Evolutionary conservation across 306 rosid genomes (phyloP), one percentile per base, ranked within the genome.

Genomic region (Medicago arabica): DNA sequence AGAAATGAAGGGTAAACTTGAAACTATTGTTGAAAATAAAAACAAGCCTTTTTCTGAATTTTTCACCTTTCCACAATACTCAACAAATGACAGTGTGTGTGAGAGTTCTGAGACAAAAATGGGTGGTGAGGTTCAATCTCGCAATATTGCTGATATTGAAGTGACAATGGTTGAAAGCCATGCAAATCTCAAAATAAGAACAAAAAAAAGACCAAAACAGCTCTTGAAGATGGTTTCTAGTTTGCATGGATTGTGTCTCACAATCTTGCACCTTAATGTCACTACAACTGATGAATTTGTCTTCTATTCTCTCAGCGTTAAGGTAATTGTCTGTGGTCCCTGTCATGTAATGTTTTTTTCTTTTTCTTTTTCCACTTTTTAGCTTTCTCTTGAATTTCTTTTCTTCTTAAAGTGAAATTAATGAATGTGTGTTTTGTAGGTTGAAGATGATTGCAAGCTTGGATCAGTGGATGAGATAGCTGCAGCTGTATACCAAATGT

Each of bases 111-210:
- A 16, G 25, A 73, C 76, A 67, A 67, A 39, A 14, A 31, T 31
- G 57, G 72, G 76, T 34, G 72, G 74, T 16, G 88, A 82, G 72
- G 80, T 64, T 44, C 73, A 78, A 49, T 31, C 74, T 16, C 74
- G 82, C 21, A 58, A 23, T 23, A 60, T 86, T 55, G 98, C 97
- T 50, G 98, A 96, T 46, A 82, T 96, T 58, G 97, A 96, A 83
- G 99, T 92, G 54, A 88, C 93, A 58, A 87, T 96, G 96, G 98
- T 92, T 60, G 99, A 92, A 71, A 90, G 85, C 84, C 99, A 96
- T 83, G 99, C 96, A 75, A 96, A 83, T 75, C 78, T 96, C 57
- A 92, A 90, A 68, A 91, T 96, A 64, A 88, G 97, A 58, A 86
- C 97, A 8, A 84, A 83, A 76, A 89, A 75, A 77, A 60, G 87